These are phyloP conservation scores for Saccharomycopsis sp. DNA, from an alignment of 805 yeast species.

Conservation along the genomic window DNA sequence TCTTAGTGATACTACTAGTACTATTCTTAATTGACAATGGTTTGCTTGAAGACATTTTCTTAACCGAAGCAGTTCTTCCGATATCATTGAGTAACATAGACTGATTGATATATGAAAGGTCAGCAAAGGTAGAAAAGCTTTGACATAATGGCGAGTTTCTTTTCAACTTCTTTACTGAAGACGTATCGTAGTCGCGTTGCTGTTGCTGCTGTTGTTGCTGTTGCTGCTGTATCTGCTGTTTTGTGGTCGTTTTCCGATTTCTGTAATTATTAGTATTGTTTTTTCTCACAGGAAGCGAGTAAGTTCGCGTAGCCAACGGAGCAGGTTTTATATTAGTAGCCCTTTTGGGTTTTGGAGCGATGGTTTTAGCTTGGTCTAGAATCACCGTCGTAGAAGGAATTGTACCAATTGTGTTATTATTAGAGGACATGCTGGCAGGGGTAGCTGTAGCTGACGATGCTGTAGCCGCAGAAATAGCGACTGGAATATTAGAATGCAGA, in stretches of 20 bases:
- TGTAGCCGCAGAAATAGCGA: not conserved
- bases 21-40: not conserved
- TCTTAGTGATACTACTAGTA: not conserved
- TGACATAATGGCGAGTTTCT: constrained; percentile 4
- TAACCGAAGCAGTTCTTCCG: not conserved
- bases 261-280: constrained; percentile 1
- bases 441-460: not conserved
- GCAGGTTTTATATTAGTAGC: constrained; percentile 39
- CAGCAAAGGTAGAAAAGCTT: constrained; percentile 1
- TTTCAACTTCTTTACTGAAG: not conserved
- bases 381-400: not conserved
- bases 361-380: not conserved
- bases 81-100: not conserved
- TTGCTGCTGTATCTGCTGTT: constrained; percentile 6
- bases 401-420: not conserved
- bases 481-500: not conserved
- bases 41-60: not conserved
- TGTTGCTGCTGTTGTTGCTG: constrained; percentile 1
- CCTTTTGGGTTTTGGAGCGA: constrained; percentile 23
- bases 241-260: constrained; percentile 1
- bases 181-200: not conserved
- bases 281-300: constrained; percentile 32
- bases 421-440: not conserved
- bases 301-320: constrained; percentile 41
- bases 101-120: not conserved